Evolutionary conservation across 306 rosid species (phyloP), one percentile per base, ranked within the genome.

Genomic region (Argentina anserina): DNA sequence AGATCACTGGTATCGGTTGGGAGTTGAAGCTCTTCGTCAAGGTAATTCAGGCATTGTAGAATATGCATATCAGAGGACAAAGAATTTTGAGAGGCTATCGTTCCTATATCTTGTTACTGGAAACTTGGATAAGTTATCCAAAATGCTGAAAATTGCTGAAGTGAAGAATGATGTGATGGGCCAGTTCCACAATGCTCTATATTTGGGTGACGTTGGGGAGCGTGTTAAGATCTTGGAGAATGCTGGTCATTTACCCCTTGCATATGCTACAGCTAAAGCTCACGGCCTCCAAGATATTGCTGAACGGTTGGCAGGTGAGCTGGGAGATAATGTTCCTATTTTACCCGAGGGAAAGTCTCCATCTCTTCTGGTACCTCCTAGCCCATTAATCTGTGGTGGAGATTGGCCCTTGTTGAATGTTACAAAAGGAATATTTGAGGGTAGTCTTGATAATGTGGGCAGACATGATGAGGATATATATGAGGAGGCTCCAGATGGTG

Each of bases 81-180:
- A 89, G 75, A 91, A 89, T 82, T 89, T 91, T 84, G 96, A 91
- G 76, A 91, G 97, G 42, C 70, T 91, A 13, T 91, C 97, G 9
- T 89, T 91, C 75, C 86, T 91, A 47, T 91, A 91, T 83, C 97
- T 91, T 49, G 72, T 89, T 46, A 91, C 91, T 59, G 97, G 97
- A 74, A 87, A 91, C 59, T 70, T 71, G 74, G 97, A 91, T n/a
- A 91, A 89, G 77, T 87, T 89, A 52, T 81, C 96, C 71, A 91
- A 91, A 81, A 89, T 91, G 97, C 78, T 91, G 82, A 91, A 91
- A 84, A 89, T 91, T 68, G 97, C 97, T 59, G 97, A 89, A 80
- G 90, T 91, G 4, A 91, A 91, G 77, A 89, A 91, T 81, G 92
- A 91, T 81, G 92, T 91, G 69, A 91, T 91, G 97, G 97, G 97